phyloP scores from a whole-genome alignment of 805 yeast species.

The Saturnispora ahearnii region DNA sequence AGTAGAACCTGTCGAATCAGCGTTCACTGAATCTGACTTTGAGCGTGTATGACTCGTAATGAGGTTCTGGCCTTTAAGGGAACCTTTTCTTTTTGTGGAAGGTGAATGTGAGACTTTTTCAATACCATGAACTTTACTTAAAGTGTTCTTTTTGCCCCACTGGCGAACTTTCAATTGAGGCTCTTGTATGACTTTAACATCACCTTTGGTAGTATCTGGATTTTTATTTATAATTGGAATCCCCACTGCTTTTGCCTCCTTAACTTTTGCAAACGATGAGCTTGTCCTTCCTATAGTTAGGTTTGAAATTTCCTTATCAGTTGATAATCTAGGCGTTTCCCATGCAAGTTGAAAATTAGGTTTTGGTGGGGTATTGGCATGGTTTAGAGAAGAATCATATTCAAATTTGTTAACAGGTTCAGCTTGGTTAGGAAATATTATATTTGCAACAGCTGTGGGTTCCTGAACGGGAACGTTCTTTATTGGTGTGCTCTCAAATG shows the following conservation, averaged over 20 bases:
- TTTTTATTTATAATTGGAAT: not conserved
- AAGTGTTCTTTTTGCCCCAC: not conserved
- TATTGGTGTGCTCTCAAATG: not conserved
- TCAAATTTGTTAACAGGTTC: no score
- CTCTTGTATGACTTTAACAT: not conserved
- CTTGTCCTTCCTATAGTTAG: not conserved
- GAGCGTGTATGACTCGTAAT: not conserved
- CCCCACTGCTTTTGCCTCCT: no score
- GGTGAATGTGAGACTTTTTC: not conserved
- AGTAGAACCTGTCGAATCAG: not conserved
- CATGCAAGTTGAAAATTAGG: not conserved
- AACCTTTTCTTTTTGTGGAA: not conserved
- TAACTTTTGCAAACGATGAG: not conserved
- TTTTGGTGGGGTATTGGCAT: not conserved
- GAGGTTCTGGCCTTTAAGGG: not conserved
- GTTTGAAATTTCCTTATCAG: not conserved
- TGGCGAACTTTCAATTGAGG: not conserved
- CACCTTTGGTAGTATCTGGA: not conserved
- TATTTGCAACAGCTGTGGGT: not conserved
- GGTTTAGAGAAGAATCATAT: not conserved
- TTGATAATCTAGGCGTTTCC: not conserved
- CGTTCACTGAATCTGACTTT: not conserved
- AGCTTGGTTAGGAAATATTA: not conserved
- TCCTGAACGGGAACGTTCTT: not conserved
- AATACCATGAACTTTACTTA: not conserved